Conservation (phyloP, 78 protist species). For the Dictyostelium firmibasis region DNA sequence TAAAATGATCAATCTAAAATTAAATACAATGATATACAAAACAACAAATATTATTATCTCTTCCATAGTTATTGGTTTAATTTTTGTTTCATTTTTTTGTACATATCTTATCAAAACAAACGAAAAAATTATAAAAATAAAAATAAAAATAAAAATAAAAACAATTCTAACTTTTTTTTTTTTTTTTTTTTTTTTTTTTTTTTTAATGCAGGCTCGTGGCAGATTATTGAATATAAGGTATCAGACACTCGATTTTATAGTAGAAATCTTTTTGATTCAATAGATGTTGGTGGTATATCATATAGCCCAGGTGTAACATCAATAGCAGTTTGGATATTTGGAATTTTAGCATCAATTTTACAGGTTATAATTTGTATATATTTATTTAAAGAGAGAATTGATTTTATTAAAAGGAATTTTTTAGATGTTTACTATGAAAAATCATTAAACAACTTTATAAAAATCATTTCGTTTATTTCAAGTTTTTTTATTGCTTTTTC, state of each 20-base stretch:
- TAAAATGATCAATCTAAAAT: background rate
- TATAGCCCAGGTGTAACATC: background rate
- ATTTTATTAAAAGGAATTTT: background rate
- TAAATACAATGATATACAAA: background rate
- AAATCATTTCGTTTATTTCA: background rate
- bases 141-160: background rate
- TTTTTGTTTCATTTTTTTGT: background rate
- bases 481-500: background rate
- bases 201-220: background rate
- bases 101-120: background rate
- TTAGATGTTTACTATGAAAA: background rate
- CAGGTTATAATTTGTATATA: background rate
- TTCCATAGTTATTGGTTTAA: background rate
- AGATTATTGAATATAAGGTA: background rate
- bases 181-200: too few species aligned
- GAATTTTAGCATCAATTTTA: background rate
- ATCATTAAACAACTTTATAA: background rate
- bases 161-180: background rate
- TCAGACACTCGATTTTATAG: background rate
- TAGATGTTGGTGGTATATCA: background rate
- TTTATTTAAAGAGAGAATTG: background rate
- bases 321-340: background rate
- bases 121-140: background rate
- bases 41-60: background rate
- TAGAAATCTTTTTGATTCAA: background rate